These are phyloP conservation scores for Candida maesae DNA, from an alignment of 805 yeast genomes.

Conservation along the genomic window DNA sequence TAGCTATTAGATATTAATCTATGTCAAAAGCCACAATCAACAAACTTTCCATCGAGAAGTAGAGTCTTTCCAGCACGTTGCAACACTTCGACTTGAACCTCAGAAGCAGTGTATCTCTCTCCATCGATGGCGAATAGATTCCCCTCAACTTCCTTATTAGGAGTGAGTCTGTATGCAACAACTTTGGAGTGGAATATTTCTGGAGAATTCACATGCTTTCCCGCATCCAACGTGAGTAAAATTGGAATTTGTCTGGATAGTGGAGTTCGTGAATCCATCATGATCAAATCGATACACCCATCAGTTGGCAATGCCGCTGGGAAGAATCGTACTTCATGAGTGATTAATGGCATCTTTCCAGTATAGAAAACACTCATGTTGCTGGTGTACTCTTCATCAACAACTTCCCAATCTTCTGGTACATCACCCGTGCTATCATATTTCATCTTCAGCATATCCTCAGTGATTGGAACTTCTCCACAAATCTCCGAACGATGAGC, in stretches of 20 bases:
- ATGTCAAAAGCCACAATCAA: too few relatives aligned
- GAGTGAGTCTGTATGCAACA: conserved; percentile 69
- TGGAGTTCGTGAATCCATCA: conserved; percentile 63
- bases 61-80: conserved; percentile 64
- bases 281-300: conserved; percentile 78
- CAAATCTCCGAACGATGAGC: too few relatives aligned
- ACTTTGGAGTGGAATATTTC: conserved; percentile 77
- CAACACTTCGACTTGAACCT: conserved; percentile 80
- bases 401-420: conserved; percentile 66
- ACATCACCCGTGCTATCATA: conserved; percentile 41
- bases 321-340: conserved; percentile 78
- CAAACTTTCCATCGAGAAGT: conserved; percentile 55
- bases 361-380: conserved; percentile 74
- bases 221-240: conserved; percentile 64
- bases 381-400: conserved; percentile 44
- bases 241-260: conserved; percentile 53
- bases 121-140: conserved; percentile 81
- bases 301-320: conserved; percentile 92
- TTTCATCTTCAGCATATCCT: conserved; percentile 39
- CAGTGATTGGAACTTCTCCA: conserved; percentile 25
- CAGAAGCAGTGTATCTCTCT: conserved; percentile 72
- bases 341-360: conserved; percentile 90
- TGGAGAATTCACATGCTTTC: conserved; percentile 66
- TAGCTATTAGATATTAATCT: too few relatives aligned
- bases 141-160: conserved; percentile 41